Evolutionary conservation across 179 eudicot genomes (phyloP), one percentile per base, ranked within the genome.

Genomic region (Monotropa hypopitys): DNA sequence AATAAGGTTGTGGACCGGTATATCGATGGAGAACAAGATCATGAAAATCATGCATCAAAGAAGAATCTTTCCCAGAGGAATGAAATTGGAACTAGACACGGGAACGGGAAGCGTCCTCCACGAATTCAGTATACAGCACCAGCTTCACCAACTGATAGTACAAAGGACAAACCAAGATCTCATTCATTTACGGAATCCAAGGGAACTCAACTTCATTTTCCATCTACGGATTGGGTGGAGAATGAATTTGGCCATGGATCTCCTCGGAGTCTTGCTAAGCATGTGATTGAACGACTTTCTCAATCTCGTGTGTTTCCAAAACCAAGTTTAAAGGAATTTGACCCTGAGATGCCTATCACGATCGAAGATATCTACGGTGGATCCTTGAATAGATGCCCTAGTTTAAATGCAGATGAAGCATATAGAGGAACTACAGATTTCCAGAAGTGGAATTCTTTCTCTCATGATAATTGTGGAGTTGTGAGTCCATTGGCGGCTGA

Each of bases 11-110:
- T 95, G 77, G 99, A 93, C 74, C 91, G 87, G 67, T 95, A 89
- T 80, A 90, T 95, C 73, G 97, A 95, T 78, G 97, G 97, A 70
- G 97, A 95, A 80, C 97, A 92, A 77, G 85, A 87, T 59, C 82
- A 80, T 75, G 88, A 85, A 78, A 80, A 80, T 72, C 81, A 73
- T 57, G 74, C 79, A 66, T 61, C 78, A 12, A 71, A 54, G 79
- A 84, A 70, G 49, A 83, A 78, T 61, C 53, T 83, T 75, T 74
- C 85, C 46, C 75, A 56, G 67, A 82, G 77, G 81, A 77, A 77
- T 79, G 83, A 82, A 68, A 35, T 53, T 66, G 84, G 70, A 74
- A 82, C 79, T 72, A 66, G 76, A 61, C 76, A 84, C 78, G 81
- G 80, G 43, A 76, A 76, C 30, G 80, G 78, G 51, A 89, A 87